These are phyloP conservation scores for Fraxinus greggii DNA, from an alignment of 305 asterid species.

Conservation along the genomic window DNA sequence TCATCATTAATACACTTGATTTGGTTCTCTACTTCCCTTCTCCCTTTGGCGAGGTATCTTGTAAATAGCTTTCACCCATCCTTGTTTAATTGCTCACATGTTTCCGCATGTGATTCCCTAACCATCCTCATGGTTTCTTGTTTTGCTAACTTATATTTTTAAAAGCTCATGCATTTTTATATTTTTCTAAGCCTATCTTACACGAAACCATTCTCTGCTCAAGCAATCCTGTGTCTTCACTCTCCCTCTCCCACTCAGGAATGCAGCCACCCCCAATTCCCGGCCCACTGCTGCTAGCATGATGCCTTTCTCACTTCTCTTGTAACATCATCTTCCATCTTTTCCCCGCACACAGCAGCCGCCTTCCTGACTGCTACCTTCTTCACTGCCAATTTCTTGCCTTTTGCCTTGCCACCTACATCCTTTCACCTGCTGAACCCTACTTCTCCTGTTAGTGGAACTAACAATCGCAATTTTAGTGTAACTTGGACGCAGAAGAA, in stretches of 20 bases:
- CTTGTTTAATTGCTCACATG: background rate
- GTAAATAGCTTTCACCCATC: background rate
- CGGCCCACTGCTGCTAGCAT: background rate
- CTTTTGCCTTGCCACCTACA: background rate
- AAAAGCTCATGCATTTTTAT: background rate
- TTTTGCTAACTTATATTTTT: background rate
- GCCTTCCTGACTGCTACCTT: background rate
- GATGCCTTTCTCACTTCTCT: background rate
- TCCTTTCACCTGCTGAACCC: background rate
- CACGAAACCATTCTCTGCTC: background rate
- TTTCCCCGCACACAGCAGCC: background rate
- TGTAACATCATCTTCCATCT: constrained; percentile 12
- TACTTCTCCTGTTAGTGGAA: background rate
- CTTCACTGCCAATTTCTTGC: background rate
- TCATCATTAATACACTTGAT: background rate
- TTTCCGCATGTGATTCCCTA: background rate
- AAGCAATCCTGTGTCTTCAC: background rate
- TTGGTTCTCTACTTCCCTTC: background rate
- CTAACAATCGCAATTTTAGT: background rate
- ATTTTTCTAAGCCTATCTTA: background rate
- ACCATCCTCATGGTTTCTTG: background rate
- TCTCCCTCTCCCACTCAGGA: background rate
- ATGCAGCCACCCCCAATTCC: background rate
- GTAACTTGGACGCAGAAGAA: background rate
- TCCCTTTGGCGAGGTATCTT: background rate